phyloP scores from a whole-genome alignment of 2,329 filamentous ascomycete genomes.

The Beauveria scarabaeidicola region DNA sequence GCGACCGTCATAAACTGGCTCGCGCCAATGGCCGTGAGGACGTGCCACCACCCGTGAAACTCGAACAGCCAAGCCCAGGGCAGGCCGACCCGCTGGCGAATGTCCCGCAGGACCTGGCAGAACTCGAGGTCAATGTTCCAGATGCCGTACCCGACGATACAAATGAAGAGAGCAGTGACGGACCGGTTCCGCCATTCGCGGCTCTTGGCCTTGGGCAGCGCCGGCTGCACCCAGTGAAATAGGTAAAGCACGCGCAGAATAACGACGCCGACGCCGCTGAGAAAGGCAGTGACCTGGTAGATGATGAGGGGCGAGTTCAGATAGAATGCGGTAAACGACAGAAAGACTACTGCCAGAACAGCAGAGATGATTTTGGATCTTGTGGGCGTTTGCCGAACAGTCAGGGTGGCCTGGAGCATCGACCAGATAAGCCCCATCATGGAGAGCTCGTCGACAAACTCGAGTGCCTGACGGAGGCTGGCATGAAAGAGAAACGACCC shows the following conservation, averaged over 20 bases:
- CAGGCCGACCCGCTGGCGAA: slow-evolving; percentile 38
- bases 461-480: slow-evolving; percentile 32
- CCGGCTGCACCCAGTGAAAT: slow-evolving; percentile 22
- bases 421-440: slow-evolving; percentile 47
- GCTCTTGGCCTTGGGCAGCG: slow-evolving; percentile 20
- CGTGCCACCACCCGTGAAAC: slow-evolving; percentile 57
- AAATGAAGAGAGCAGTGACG: slow-evolving; percentile 24
- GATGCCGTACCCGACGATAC: slow-evolving; percentile 39
- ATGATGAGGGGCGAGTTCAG: slow-evolving; percentile 33
- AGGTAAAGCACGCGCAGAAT: slow-evolving; percentile 27
- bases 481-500: slow-evolving; percentile 37
- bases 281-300: slow-evolving; percentile 33
- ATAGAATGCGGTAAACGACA: slow-evolving; percentile 34
- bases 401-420: slow-evolving; percentile 41
- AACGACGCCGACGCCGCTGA: slow-evolving; percentile 24
- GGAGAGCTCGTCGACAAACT: slow-evolving; percentile 48
- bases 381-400: slow-evolving; percentile 31
- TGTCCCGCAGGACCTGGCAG: slow-evolving; percentile 37
- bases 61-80: slow-evolving; percentile 49
- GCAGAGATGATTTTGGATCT: slow-evolving; percentile 25
- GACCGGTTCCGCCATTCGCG: slow-evolving; percentile 20
- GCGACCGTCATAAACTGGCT: slow-evolving; percentile 29
- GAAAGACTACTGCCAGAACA: slow-evolving; percentile 31
- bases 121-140: slow-evolving; percentile 50
- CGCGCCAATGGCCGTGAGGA: slow-evolving; percentile 49